Percentiles rank a stretch among this genome's conserved stretches.
Conservation (phyloP, 495 filamentous ascomycete genomes). For the Durotheca rogersii region DNA sequence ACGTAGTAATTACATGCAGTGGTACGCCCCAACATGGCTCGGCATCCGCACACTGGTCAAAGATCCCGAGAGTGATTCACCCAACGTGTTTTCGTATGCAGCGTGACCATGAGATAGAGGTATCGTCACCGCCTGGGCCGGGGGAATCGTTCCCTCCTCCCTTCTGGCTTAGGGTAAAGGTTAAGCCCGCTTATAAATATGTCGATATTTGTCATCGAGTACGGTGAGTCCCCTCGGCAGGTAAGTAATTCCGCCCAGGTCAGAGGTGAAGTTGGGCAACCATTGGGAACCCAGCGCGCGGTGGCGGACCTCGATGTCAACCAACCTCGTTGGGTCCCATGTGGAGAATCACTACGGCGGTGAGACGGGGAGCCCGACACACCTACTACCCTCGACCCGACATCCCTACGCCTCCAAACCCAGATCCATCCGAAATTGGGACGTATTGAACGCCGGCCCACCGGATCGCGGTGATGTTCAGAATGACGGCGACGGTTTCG, state of each 20-base stretch:
- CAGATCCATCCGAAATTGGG: neutral
- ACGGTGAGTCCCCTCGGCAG: no score
- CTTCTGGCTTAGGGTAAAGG: neutral
- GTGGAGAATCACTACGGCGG: neutral
- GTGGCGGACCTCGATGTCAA: neutral
- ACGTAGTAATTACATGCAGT: conserved; percentile 2
- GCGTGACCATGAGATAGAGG: neutral
- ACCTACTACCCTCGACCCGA: neutral
- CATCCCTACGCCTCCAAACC: neutral
- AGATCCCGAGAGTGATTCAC: no score
- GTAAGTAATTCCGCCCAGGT: no score
- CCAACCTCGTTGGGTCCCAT: neutral
- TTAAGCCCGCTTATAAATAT: conserved; percentile 9
- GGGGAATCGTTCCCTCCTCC: neutral
- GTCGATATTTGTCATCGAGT: neutral
- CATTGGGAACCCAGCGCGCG: no score
- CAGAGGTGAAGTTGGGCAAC: no score
- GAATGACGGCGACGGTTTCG: neutral
- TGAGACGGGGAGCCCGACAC: neutral
- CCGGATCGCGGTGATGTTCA: neutral
- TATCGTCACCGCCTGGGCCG: neutral
- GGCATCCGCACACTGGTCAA: no score
- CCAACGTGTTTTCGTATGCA: neutral
- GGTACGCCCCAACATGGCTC: no score
- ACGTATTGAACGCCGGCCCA: neutral